A percentile compares a stretch with the other conserved stretches of the same genome.
Conservation (phyloP, 805 yeast genomes). For the Dipodascus geniculatus region DNA sequence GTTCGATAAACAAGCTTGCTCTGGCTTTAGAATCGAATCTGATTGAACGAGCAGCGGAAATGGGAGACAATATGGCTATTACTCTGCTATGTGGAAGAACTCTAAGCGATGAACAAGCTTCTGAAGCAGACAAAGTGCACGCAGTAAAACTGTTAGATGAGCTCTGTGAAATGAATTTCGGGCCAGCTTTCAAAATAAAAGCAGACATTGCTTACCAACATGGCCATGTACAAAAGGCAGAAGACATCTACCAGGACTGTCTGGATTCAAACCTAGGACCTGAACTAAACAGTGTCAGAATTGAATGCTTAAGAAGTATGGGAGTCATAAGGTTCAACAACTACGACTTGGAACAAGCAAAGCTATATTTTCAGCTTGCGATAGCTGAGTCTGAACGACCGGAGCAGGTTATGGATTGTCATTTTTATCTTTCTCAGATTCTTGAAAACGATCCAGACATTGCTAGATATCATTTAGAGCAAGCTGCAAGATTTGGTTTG, state of each 20-base stretch:
- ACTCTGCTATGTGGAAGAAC: constrained; percentile 48
- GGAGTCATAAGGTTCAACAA: constrained; percentile 46
- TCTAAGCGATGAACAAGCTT: constrained; percentile 23
- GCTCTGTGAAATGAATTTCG: constrained; percentile 50
- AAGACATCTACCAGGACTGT: constrained; percentile 42
- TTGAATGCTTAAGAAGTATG: constrained; percentile 60
- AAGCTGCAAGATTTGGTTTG: constrained; percentile 68
- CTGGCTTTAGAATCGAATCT: constrained; percentile 57
- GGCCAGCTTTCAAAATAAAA: constrained; percentile 61
- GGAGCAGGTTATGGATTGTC: constrained; percentile 51
- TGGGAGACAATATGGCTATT: constrained; percentile 74
- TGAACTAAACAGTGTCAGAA: constrained; percentile 41
- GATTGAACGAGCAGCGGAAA: constrained; percentile 73
- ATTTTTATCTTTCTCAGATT: constrained; percentile 65
- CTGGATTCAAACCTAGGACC: constrained; percentile 34
- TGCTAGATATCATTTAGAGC: constrained; percentile 63
- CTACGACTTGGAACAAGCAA: constrained; percentile 41
- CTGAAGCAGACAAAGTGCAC: constrained; percentile 44
- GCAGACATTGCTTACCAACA: constrained; percentile 61
- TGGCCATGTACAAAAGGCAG: constrained; percentile 42
- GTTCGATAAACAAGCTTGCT: constrained; percentile 43
- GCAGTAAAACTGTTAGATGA: constrained; percentile 52
- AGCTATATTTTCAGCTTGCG: constrained; percentile 46
- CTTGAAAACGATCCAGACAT: constrained; percentile 49
- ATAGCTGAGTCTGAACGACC: constrained; percentile 43